Percentiles rank a stretch among this genome's conserved stretches.
Evolutionary conservation across 805 yeast genomes (phyloP).

Genomic region (Starmerella floricola): DNA sequence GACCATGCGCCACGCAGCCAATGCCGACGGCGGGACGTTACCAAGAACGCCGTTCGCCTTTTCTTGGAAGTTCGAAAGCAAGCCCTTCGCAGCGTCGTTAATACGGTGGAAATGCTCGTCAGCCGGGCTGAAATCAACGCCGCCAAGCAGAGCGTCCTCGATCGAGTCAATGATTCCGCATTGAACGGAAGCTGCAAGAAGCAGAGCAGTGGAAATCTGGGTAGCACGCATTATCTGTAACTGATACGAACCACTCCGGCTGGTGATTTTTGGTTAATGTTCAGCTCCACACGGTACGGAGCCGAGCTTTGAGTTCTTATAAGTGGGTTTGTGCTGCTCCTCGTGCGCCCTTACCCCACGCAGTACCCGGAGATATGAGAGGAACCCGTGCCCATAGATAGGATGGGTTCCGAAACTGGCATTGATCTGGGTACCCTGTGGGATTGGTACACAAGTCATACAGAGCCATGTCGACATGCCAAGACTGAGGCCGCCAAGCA

Average conservation of each 20-base stretch:
- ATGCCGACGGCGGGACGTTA: conserved; percentile 23
- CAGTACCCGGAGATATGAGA: too few relatives aligned
- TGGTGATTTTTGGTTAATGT: not conserved
- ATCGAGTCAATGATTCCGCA: conserved; percentile 17
- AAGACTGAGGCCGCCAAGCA: too few relatives aligned
- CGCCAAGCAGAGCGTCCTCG: conserved; percentile 14
- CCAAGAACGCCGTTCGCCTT: conserved; percentile 21
- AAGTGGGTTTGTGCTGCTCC: too few relatives aligned
- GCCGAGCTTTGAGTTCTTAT: too few relatives aligned
- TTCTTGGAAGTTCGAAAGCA: conserved; percentile 25
- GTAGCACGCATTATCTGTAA: conserved; percentile 5
- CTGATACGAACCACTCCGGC: too few relatives aligned
- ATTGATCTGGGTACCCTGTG: too few relatives aligned
- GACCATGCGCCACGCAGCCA: conserved; percentile 26
- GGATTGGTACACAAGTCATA: too few relatives aligned
- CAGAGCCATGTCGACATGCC: too few relatives aligned
- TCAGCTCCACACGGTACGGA: not conserved
- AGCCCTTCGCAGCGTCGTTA: conserved; percentile 6
- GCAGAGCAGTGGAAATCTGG: conserved; percentile 7
- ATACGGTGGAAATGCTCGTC: conserved; percentile 12
- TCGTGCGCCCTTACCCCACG: too few relatives aligned
- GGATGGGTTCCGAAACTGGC: too few relatives aligned
- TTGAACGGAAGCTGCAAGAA: conserved; percentile 17
- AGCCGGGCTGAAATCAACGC: conserved; percentile 12
- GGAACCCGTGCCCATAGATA: too few relatives aligned